phyloP scores from a whole-genome alignment of 2,329 filamentous ascomycete genomes.

The Rhexocercosporidium sp. region DNA sequence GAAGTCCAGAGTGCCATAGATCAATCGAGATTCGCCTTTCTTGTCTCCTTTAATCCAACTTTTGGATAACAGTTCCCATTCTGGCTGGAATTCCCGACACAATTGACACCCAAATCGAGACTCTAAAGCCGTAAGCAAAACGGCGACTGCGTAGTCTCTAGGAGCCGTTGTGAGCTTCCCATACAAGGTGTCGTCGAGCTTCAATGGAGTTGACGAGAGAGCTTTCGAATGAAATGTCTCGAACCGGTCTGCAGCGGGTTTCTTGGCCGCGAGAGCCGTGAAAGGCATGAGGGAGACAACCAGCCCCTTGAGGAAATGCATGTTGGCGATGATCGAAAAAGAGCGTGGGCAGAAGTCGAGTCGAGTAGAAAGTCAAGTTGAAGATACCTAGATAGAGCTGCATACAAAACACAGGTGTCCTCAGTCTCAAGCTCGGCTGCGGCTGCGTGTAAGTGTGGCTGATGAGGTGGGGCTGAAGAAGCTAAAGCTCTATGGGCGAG shows the following conservation, averaged over 20 bases:
- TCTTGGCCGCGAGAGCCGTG: slow-evolving; percentile 66
- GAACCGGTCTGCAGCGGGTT: slow-evolving; percentile 70
- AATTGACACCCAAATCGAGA: slow-evolving; percentile 82
- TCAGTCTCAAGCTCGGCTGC: slow-evolving; percentile 3
- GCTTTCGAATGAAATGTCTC: slow-evolving; percentile 72
- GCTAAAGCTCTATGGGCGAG: no score
- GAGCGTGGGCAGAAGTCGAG: neutral
- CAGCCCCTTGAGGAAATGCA: slow-evolving; percentile 71
- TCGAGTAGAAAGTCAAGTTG: neutral
- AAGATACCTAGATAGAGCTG: slow-evolving; percentile 1
- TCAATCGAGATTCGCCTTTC: slow-evolving; percentile 69
- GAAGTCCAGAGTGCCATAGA: slow-evolving; percentile 91
- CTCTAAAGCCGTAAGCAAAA: slow-evolving; percentile 88
- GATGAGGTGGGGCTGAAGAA: neutral
- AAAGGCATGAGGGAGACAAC: slow-evolving; percentile 67
- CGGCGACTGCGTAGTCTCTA: slow-evolving; percentile 80
- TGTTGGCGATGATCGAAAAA: slow-evolving; percentile 49
- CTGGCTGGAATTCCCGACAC: slow-evolving; percentile 89
- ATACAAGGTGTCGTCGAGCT: slow-evolving; percentile 79
- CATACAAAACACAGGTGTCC: slow-evolving; percentile 3
- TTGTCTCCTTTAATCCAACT: slow-evolving; percentile 90
- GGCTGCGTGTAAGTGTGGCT: slow-evolving; percentile 7
- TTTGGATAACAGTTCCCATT: slow-evolving; percentile 86
- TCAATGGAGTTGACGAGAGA: slow-evolving; percentile 69
- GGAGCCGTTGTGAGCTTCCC: slow-evolving; percentile 75